These are phyloP conservation scores for Amanita muscaria DNA, from an alignment of 768 basidiomycete species.

Conservation along the genomic window DNA sequence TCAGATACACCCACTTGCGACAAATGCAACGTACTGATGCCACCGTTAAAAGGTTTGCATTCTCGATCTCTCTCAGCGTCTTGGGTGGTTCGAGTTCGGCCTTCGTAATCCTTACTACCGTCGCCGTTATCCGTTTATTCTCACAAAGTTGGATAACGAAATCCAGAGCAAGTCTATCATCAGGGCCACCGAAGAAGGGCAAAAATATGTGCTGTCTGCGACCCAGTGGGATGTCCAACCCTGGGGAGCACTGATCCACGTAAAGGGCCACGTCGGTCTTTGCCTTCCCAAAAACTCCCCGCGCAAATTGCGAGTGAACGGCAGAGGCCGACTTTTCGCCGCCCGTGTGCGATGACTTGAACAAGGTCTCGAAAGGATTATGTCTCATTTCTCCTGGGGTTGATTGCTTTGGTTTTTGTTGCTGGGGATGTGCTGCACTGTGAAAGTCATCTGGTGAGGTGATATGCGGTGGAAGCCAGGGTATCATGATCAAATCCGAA, in stretches of 20 bases:
- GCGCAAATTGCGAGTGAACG: slow-evolving; percentile 76
- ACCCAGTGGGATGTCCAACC: slow-evolving; percentile 10
- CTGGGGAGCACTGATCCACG: slow-evolving; percentile 53
- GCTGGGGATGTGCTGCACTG: slow-evolving; percentile 8
- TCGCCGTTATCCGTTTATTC: slow-evolving; percentile 60
- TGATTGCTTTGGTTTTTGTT: slow-evolving; percentile 6
- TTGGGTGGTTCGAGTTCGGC: slow-evolving; percentile 21
- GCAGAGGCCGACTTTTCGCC: slow-evolving; percentile 38
- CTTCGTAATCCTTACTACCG: slow-evolving; percentile 60
- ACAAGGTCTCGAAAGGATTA: slow-evolving; percentile 71
- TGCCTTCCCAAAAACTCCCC: slow-evolving; percentile 67
- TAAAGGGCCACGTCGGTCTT: slow-evolving; percentile 75
- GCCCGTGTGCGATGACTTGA: slow-evolving; percentile 24
- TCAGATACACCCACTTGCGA: background rate
- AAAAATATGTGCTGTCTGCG: slow-evolving; percentile 63
- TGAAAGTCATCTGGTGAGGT: slow-evolving; percentile 12
- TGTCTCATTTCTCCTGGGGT: background rate
- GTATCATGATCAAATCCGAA: slow-evolving; percentile 73
- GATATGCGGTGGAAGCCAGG: slow-evolving; percentile 56
- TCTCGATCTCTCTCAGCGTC: slow-evolving; percentile 16
- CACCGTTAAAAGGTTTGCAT: slow-evolving; percentile 34
- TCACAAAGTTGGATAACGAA: slow-evolving; percentile 80
- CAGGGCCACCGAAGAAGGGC: slow-evolving; percentile 92
- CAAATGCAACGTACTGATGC: slow-evolving; percentile 33
- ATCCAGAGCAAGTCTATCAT: slow-evolving; percentile 81